These are phyloP conservation scores for Penicillium sp. DNA, from an alignment of 2,329 filamentous ascomycete species.

Conservation along the genomic window DNA sequence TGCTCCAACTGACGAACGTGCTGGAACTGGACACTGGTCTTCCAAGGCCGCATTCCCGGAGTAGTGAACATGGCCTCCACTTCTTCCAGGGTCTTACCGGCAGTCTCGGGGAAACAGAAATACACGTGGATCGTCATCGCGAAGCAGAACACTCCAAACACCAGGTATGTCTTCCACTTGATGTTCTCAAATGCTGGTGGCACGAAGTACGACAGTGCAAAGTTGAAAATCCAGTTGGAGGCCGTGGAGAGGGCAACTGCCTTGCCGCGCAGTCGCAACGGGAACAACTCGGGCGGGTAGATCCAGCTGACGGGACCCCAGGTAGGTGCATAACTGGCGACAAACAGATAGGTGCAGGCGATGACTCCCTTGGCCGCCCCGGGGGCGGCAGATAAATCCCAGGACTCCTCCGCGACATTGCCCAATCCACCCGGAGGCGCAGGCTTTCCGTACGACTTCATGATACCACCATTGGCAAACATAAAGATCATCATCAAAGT, in stretches of 20 bases:
- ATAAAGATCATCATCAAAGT: constrained; percentile 59
- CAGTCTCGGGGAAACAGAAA: constrained; percentile 42
- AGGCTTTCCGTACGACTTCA: constrained; percentile 37
- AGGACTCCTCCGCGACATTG: constrained; percentile 37
- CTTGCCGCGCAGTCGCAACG: constrained; percentile 59
- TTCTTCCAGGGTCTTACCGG: constrained; percentile 73
- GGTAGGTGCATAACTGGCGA: constrained; percentile 60
- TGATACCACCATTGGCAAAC: constrained; percentile 46
- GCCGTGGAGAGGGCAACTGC: constrained; percentile 58
- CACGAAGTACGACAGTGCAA: constrained; percentile 55
- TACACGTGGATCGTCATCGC: constrained; percentile 68
- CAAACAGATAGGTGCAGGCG: constrained; percentile 68
- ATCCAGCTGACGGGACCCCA: constrained; percentile 60
- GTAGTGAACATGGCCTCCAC: constrained; percentile 66
- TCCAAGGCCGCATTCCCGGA: constrained; percentile 25
- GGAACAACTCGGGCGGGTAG: constrained; percentile 56
- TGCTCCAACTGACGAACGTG: constrained; percentile 19
- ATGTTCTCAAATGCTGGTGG: constrained; percentile 59
- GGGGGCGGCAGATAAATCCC: constrained; percentile 39
- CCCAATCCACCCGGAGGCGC: constrained; percentile 46
- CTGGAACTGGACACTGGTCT: constrained; percentile 17
- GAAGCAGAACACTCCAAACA: constrained; percentile 72
- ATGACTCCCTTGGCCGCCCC: constrained; percentile 62
- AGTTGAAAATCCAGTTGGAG: constrained; percentile 63
- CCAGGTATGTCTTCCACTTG: constrained; percentile 64